phyloP scores from a whole-genome alignment of 192 early-diverging fungal genomes.

The Coemansia brasiliensis region DNA sequence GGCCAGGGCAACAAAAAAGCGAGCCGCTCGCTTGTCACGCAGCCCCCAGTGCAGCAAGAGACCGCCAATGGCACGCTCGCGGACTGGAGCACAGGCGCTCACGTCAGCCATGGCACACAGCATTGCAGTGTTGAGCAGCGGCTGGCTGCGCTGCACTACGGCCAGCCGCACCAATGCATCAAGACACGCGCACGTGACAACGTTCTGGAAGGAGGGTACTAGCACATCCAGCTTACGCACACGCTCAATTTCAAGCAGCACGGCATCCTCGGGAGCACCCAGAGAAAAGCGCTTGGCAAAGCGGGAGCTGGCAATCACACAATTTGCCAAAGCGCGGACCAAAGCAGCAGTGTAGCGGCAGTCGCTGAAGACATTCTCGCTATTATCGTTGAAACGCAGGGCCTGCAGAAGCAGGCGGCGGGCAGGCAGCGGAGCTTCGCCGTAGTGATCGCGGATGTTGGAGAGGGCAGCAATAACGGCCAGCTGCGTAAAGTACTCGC shows the following conservation, averaged over 20 bases:
- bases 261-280: constrained; percentile 11
- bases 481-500: constrained; percentile 93
- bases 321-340: constrained; percentile 70
- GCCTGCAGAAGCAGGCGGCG: constrained; percentile 72
- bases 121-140: constrained; percentile 68
- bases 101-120: constrained; percentile 73
- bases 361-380: constrained; percentile 82
- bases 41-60: constrained; percentile 74
- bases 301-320: constrained; percentile 54
- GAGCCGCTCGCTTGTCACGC: constrained; percentile 27
- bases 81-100: constrained; percentile 70
- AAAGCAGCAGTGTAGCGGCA: constrained; percentile 73
- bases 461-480: constrained; percentile 73
- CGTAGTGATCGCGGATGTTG: constrained; percentile 63
- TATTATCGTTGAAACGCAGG: constrained; percentile 92
- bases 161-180: constrained; percentile 68
- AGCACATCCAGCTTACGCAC: constrained; percentile 76
- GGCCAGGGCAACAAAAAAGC: constrained; percentile 24
- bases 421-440: constrained; percentile 61
- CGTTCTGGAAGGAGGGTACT: constrained; percentile 84
- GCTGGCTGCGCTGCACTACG: constrained; percentile 59
- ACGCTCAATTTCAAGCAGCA: constrained; percentile 71
- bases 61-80: constrained; percentile 72
- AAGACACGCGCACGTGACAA: constrained; percentile 79
- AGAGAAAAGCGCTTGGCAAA: constrained; percentile 16